These are phyloP conservation scores for Favolaschia claudopus DNA, from an alignment of 768 basidiomycete species.

Conservation along the genomic window DNA sequence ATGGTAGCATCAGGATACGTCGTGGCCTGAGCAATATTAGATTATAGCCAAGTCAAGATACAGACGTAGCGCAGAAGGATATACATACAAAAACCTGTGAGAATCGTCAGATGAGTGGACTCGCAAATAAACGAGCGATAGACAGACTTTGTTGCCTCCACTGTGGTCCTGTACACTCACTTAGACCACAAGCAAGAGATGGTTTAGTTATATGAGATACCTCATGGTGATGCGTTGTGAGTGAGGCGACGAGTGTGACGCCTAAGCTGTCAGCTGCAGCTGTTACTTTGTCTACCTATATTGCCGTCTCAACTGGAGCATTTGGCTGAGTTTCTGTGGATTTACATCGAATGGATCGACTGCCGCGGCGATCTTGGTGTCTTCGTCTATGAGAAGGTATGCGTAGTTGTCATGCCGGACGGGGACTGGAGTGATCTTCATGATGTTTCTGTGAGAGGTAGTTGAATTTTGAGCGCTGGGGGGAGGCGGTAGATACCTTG, in stretches of 20 bases:
- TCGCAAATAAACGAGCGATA: neutral
- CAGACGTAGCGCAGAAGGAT: neutral
- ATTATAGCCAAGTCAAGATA: neutral
- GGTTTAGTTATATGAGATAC: too few species aligned
- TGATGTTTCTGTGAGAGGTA: conserved; percentile 39
- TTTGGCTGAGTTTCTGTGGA: too few species aligned
- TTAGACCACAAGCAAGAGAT: too few species aligned
- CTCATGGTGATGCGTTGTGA: conserved; percentile 97
- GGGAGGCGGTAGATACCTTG: too few species aligned
- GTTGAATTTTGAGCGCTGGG: conserved; percentile 25
- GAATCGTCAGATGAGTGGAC: conserved; percentile 9
- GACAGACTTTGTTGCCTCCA: conserved; percentile 79
- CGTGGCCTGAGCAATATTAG: conserved; percentile 44
- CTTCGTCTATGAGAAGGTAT: conserved; percentile 79
- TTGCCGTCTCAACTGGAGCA: conserved; percentile 79
- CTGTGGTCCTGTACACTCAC: conserved; percentile 89
- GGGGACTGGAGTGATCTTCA: conserved; percentile 83
- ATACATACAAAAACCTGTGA: conserved; percentile 60
- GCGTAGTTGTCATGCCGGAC: conserved; percentile 87
- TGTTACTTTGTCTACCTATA: conserved; percentile 74
- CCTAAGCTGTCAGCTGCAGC: conserved; percentile 66
- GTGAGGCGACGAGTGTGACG: conserved; percentile 71
- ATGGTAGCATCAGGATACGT: conserved; percentile 59
- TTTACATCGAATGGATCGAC: conserved; percentile 77
- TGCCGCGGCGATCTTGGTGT: conserved; percentile 72